Percentiles rank a stretch among this genome's conserved stretches.
Conservation (phyloP, 805 yeast species). For the Sugiyamaella chiloensis region DNA sequence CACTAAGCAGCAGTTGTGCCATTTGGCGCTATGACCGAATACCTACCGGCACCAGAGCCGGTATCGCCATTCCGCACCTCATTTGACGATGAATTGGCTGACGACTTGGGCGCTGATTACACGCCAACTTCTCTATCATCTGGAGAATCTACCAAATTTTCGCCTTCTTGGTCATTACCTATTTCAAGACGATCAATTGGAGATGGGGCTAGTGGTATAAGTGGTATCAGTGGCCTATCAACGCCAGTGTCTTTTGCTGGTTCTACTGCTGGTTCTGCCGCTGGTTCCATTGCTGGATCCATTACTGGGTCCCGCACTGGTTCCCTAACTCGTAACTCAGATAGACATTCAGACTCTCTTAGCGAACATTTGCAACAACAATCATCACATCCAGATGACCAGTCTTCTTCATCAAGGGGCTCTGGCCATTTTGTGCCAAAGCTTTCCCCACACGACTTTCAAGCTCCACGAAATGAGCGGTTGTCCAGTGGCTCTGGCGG, state of each 20-base stretch:
- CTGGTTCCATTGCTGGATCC: neutral
- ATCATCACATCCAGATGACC: neutral
- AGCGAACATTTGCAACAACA: neutral
- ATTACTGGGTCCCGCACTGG: neutral
- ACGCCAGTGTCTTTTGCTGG: neutral
- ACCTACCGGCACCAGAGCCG: slow-evolving; percentile 29
- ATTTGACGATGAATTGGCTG: slow-evolving; percentile 14
- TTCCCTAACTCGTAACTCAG: neutral
- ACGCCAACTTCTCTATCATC: neutral
- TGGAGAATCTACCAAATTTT: neutral
- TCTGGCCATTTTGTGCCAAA: too few species aligned
- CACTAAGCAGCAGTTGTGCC: too few species aligned
- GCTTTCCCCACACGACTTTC: too few species aligned
- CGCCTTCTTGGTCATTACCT: slow-evolving; percentile 3
- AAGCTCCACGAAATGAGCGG: too few species aligned
- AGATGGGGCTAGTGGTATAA: neutral
- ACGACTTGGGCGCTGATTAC: slow-evolving; percentile 2
- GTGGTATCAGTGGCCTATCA: neutral
- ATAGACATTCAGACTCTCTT: neutral
- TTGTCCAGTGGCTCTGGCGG: neutral
- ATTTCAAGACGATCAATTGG: neutral
- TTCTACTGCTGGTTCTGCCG: neutral
- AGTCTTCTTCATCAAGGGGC: neutral
- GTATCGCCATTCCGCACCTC: slow-evolving; percentile 28
- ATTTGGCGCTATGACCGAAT: slow-evolving; percentile 12